Conservation (phyloP, 2,329 filamentous ascomycete species). For the Emmonsiellopsis sp. region DNA sequence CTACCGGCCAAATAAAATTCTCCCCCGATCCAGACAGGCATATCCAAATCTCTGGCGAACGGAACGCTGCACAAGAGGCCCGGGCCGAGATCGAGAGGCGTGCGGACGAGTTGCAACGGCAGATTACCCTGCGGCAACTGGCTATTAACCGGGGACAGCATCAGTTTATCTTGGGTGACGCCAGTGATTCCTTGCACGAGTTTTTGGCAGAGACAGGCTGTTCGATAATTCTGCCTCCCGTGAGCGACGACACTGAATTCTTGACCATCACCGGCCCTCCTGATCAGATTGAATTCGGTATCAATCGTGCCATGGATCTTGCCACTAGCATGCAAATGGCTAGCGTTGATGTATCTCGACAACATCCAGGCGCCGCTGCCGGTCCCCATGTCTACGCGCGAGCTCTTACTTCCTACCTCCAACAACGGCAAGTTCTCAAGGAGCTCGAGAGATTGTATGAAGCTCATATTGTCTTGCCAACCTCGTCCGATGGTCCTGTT, state of each 20-base stretch:
- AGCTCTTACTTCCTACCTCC: slow-evolving; percentile 79
- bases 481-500: slow-evolving; percentile 54
- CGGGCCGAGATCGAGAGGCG: slow-evolving; percentile 72
- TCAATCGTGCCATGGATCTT: slow-evolving; percentile 79
- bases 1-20: slow-evolving; percentile 61
- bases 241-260: slow-evolving; percentile 67
- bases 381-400: slow-evolving; percentile 72
- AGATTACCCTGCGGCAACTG: slow-evolving; percentile 68
- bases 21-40: slow-evolving; percentile 62
- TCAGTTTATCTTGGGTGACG: slow-evolving; percentile 87
- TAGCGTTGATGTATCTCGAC: slow-evolving; percentile 70
- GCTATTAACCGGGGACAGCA: slow-evolving; percentile 80
- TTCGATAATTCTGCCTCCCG: slow-evolving; percentile 69
- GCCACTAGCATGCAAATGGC: slow-evolving; percentile 80
- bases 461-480: slow-evolving; percentile 78
- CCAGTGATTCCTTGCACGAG: slow-evolving; percentile 68
- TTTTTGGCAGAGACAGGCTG: slow-evolving; percentile 90
- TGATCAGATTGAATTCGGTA: slow-evolving; percentile 62
- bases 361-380: slow-evolving; percentile 64
- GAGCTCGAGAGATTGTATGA: slow-evolving; percentile 72
- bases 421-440: slow-evolving; percentile 70
- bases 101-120: slow-evolving; percentile 64
- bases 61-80: slow-evolving; percentile 68
- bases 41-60: slow-evolving; percentile 81
- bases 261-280: slow-evolving; percentile 77